A percentile compares a stretch with the other conserved stretches of the same genome.
Conservation (phyloP, 108 stramenopile species). For the Cafeteria roenbergensis region DNA sequence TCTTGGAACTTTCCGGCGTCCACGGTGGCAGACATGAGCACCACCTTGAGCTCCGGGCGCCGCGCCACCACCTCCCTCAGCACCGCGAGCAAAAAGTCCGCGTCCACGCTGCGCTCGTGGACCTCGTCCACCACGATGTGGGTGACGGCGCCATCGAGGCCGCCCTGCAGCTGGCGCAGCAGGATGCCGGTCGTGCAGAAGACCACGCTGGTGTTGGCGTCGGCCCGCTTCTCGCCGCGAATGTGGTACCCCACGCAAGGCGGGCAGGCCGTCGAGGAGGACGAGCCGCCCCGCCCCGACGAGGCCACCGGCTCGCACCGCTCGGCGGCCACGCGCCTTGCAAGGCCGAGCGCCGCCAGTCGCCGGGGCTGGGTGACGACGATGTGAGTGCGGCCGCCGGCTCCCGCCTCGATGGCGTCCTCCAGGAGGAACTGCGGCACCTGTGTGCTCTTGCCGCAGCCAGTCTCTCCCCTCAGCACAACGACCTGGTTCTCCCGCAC, state of each 20-base stretch:
- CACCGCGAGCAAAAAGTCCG: constrained; percentile 73
- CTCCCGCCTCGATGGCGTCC: constrained; percentile 9
- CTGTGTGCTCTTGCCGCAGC: constrained; percentile 57
- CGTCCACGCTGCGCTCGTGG: constrained; percentile 70
- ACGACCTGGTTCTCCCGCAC: not conserved
- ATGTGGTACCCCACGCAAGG: constrained; percentile 69
- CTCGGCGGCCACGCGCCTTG: constrained; percentile 37
- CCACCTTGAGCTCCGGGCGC: constrained; percentile 56
- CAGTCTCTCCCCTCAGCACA: constrained; percentile 31
- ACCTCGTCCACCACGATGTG: constrained; percentile 72
- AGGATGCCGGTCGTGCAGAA: constrained; percentile 78
- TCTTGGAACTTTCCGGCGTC: constrained; percentile 61
- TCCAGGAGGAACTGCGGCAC: constrained; percentile 68
- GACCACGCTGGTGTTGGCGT: constrained; percentile 53
- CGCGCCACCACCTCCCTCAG: constrained; percentile 56
- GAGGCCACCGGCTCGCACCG: constrained; percentile 12
- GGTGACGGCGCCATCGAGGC: constrained; percentile 19
- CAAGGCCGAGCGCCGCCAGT: constrained; percentile 44
- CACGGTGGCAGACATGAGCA: constrained; percentile 79
- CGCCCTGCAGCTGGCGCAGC: constrained; percentile 59
- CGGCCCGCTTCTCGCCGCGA: constrained; percentile 56
- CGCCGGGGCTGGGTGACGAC: constrained; percentile 50
- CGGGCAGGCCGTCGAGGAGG: too few species aligned
- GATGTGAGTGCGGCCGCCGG: constrained; percentile 48
- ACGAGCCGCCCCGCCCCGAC: not conserved